Evolutionary conservation across 257 asterid genomes (phyloP).

Genomic region (Rubia yunnanensis): DNA sequence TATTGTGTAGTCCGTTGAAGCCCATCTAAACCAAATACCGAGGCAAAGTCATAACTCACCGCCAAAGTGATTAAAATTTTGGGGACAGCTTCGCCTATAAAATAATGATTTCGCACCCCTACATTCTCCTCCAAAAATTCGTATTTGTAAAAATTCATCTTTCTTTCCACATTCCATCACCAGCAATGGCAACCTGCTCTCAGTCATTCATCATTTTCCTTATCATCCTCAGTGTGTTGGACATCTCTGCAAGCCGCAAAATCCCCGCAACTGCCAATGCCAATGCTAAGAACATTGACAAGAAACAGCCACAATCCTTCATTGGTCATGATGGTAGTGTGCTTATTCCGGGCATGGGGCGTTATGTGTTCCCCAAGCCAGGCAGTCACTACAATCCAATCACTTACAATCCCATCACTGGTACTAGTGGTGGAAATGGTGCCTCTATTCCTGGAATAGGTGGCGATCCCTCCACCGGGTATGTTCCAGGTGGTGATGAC

Average conservation of each 20-base stretch:
- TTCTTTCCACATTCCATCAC: no score
- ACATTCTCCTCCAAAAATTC: background rate
- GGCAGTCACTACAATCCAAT: constrained; percentile 28
- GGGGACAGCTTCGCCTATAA: constrained; percentile 16
- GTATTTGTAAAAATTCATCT: no score
- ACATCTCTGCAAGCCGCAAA: constrained; percentile 24
- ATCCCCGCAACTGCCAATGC: constrained; percentile 24
- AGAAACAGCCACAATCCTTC: constrained; percentile 30
- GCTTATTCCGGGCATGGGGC: constrained; percentile 60
- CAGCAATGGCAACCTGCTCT: constrained; percentile 30
- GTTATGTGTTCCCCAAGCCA: constrained; percentile 35
- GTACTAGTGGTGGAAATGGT: constrained; percentile 34
- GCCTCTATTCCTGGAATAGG: constrained; percentile 26
- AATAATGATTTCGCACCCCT: constrained; percentile 1
- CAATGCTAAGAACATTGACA: constrained; percentile 15
- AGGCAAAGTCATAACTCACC: constrained; percentile 23
- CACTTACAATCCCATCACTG: constrained; percentile 59
- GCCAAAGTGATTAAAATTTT: constrained; percentile 22
- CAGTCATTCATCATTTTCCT: constrained; percentile 20
- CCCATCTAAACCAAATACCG: no score
- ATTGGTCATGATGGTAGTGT: constrained; percentile 40
- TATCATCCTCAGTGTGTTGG: constrained; percentile 17
- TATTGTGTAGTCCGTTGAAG: no score
- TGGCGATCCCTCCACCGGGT: constrained; percentile 8
- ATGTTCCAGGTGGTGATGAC: constrained; percentile 64